phyloP scores from a whole-genome alignment of 2,329 filamentous ascomycete species.

The Monilinia polystroma region DNA sequence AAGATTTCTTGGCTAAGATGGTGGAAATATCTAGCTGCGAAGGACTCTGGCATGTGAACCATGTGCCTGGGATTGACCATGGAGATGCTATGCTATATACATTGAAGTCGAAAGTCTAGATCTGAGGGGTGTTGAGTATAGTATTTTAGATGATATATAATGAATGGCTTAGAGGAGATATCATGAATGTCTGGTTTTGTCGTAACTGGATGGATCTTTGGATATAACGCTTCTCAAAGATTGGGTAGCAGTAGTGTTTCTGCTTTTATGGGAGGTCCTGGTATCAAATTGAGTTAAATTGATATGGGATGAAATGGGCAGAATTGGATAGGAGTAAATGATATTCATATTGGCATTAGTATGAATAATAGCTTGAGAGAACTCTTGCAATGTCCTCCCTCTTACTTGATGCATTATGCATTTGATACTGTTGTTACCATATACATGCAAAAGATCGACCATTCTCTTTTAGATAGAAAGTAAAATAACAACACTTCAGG shows the following conservation, averaged over 20 bases:
- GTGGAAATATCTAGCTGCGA: not conserved
- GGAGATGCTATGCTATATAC: not conserved
- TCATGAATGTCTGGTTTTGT: too few relatives aligned
- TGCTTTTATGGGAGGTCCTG: not conserved
- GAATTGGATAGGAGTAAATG: not conserved
- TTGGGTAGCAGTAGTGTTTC: not conserved
- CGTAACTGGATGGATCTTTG: not conserved
- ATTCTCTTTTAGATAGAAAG: not conserved
- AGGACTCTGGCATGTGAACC: not conserved
- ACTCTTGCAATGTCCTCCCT: too few relatives aligned
- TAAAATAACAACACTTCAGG: not conserved
- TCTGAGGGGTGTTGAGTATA: too few relatives aligned
- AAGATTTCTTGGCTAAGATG: not conserved
- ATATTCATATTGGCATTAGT: not conserved
- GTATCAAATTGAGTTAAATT: not conserved
- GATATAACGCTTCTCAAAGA: not conserved
- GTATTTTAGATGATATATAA: not conserved
- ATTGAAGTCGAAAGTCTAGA: not conserved
- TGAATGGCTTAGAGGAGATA: not conserved
- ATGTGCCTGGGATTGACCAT: not conserved
- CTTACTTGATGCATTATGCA: too few relatives aligned
- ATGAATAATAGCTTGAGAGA: not conserved
- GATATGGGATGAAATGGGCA: not conserved
- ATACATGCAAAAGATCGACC: not conserved
- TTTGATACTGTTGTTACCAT: not conserved